Evolutionary conservation across 1,284 basidiomycete genomes (phyloP), one percentile per base, ranked within the genome.

Genomic region (Leccinum glutinopallens): DNA sequence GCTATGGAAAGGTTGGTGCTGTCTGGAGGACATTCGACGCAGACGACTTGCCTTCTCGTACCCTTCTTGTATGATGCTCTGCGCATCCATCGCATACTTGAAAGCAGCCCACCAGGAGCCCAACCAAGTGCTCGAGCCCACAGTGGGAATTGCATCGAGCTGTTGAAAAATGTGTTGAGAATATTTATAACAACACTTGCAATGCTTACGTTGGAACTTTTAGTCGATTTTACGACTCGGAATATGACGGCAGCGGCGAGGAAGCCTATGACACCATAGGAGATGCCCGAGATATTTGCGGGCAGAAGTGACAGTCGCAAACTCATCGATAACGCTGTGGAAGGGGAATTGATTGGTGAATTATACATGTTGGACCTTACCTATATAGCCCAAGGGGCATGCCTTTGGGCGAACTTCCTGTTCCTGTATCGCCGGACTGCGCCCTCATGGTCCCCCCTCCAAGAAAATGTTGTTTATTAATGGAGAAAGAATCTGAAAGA

Each of bases 141-240:
- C 46, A 19, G 43, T 22, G 4, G 59, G 59, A 33, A 60, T 51
- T 37, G 59, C 33, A 35, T 37, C 43, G 6, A 60, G 33, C 46
- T 60, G 17, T 13, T 49, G 46, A 13, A 10, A 49, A 49, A 13
- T 22, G 46, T 13, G 10, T 5, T 22, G n/a, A 33, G 2, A 15
- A 37, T 9, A 19, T 29, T 2, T 4, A 37, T 37, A 3, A 63
- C 22, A 13, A 13, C 46, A 13, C 12, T 22, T 25, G 5, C n/a
- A 49, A 22, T 22, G 13, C 64, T 56, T 49, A 67, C 65, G n/a
- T 66, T 55, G 2, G 60, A 29, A 17, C 41, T 15, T 25, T n/a
- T 49, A 4, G 46, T 49, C 19, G 46, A 49, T 49, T 22, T 49
- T 22, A 49, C 3, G 19, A 49, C 46, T 49, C 46, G 46, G 19